Evolutionary conservation across 768 basidiomycete genomes (phyloP), one percentile per base, ranked within the genome.

Genomic region (Crassisporium funariophilum): DNA sequence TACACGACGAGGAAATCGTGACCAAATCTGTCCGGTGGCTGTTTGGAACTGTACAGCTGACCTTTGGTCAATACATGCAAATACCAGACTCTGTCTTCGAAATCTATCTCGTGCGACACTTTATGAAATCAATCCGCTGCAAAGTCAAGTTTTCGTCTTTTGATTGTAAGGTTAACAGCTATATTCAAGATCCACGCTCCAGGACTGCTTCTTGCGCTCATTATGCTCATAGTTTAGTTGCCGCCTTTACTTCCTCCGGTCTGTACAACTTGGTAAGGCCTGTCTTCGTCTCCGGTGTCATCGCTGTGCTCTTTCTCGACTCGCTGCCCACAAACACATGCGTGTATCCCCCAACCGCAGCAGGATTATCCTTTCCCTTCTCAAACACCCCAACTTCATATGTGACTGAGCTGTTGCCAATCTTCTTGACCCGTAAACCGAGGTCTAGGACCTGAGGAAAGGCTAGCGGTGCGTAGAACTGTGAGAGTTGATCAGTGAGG

Each of bases 341-440:
- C 0, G 86, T 91, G 45, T 91, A 91, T 8, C 77, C 78, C 2
- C 77, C 78, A 15, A 79, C 78, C 10, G 75, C 78, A 0, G 69
- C 69, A 2, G 72, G 69, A 8, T 48, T 27, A 24, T 72, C 63
- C 25, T 61, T 60, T 19, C 67, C 77, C 39, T 79, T 69, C 38
- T 70, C 72, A 58, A 91, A 92, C 12, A 92, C 82, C 0, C 84
- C 90, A 1, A 92, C 76, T 57, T 91, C 88, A 57, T 92, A 92
- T 1, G 79, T 73, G 31, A 87, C 89, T 0, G 90, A 92, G 57
- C 86, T 88, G 25, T 60, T 82, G 13, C 90, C 89, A 0, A 92
- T 69, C 39, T 76, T 79, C 39, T 62, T 76, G 15, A 91, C 84
- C 5, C 86, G 72, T 34, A 92, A 66, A 19, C 86, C 88, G 9